These are phyloP conservation scores for Choiromyces venosus DNA, from an alignment of 495 filamentous ascomycete genomes.

Conservation along the genomic window DNA sequence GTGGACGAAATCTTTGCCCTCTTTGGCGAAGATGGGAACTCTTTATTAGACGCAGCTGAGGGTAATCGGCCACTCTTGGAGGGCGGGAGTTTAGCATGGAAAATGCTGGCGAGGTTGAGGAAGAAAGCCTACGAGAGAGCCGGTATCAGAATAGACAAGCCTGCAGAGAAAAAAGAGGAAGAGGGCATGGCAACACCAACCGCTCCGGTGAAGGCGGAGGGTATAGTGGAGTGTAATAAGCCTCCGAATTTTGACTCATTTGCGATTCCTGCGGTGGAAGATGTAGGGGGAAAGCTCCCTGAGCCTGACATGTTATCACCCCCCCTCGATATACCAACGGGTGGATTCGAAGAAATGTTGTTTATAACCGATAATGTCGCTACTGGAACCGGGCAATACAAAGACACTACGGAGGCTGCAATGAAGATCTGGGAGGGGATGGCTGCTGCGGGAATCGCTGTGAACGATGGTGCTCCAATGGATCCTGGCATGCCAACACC, in stretches of 20 bases:
- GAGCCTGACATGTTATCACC: not conserved
- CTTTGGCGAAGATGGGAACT: slow-evolving; percentile 51
- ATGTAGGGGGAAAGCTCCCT: not conserved
- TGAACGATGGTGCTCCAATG: not conserved
- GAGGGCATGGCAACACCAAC: not conserved
- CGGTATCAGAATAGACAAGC: slow-evolving; percentile 12
- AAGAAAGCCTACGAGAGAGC: slow-evolving; percentile 44
- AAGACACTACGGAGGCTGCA: not conserved
- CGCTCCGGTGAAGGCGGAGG: not conserved
- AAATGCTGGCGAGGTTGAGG: slow-evolving; percentile 52
- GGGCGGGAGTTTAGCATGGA: slow-evolving; percentile 54
- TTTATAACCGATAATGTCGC: not conserved
- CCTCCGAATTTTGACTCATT: not conserved
- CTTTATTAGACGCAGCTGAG: slow-evolving; percentile 49
- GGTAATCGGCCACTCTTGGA: slow-evolving; percentile 51
- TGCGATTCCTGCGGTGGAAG: not conserved
- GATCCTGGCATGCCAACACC: not conserved
- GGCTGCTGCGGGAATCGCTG: not conserved
- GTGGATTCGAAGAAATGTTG: not conserved
- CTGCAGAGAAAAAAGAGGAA: not conserved
- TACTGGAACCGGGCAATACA: not conserved
- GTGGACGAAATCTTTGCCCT: slow-evolving; percentile 53
- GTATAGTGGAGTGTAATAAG: not conserved
- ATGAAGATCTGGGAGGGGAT: not conserved
- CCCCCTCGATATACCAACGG: not conserved